phyloP scores from a whole-genome alignment of 129 eudicot species.

The Scalesia atractyloides region DNA sequence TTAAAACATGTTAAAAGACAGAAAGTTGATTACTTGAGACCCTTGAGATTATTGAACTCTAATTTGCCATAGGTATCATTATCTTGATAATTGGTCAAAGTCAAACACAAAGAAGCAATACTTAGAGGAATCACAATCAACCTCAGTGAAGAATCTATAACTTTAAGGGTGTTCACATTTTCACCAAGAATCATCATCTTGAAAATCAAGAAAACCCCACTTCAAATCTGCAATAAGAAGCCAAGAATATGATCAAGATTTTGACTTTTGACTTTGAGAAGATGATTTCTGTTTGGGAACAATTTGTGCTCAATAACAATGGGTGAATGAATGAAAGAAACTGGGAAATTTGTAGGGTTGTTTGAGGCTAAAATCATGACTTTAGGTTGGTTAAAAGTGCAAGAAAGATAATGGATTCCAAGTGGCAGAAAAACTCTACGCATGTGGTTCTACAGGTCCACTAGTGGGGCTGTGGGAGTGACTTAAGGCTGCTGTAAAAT shows the following conservation, averaged over 20 bases:
- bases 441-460: slow-evolving; percentile 29
- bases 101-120: slow-evolving; percentile 73
- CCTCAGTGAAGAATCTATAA: slow-evolving; percentile 74
- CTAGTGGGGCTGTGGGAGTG: slow-evolving; percentile 18
- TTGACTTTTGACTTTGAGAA: slow-evolving; percentile 23
- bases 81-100: slow-evolving; percentile 68
- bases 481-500: slow-evolving; percentile 26
- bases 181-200: slow-evolving; percentile 53
- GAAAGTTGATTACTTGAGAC: slow-evolving; percentile 62
- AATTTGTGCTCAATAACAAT: slow-evolving; percentile 12
- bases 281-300: neutral
- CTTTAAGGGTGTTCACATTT: slow-evolving; percentile 43
- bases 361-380: slow-evolving; percentile 19
- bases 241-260: slow-evolving; percentile 5
- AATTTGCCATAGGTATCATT: slow-evolving; percentile 60
- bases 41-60: slow-evolving; percentile 60
- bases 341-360: slow-evolving; percentile 23
- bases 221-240: slow-evolving; percentile 21
- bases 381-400: slow-evolving; percentile 38
- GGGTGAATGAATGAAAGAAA: slow-evolving; percentile 10
- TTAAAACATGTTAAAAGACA: neutral
- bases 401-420: slow-evolving; percentile 40
- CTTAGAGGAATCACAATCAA: slow-evolving; percentile 68
- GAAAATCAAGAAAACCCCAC: slow-evolving; percentile 15
- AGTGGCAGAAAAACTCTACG: slow-evolving; percentile 24